A percentile compares a stretch with the other conserved stretches of the same genome.
Conservation (phyloP, 495 filamentous ascomycete species). For the Aspergillus wentii region DNA sequence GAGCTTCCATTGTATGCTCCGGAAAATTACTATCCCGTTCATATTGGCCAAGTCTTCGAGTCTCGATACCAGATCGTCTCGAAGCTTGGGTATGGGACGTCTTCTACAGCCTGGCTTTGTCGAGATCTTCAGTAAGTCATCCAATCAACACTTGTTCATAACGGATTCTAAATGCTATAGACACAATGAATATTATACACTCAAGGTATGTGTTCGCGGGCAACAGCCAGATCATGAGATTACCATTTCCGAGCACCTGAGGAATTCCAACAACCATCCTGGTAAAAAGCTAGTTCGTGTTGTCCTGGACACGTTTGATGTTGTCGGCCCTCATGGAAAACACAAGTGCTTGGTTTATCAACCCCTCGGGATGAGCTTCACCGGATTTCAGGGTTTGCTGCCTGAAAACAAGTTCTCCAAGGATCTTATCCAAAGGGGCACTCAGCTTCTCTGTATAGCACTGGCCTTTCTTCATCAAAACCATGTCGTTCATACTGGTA, state of each 20-base stretch:
- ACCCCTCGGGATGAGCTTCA: slow-evolving; percentile 33
- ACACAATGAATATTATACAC: slow-evolving; percentile 19
- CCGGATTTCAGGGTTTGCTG: slow-evolving; percentile 21
- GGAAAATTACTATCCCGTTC: slow-evolving; percentile 40
- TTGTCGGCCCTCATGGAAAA: slow-evolving; percentile 30
- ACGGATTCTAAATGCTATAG: slow-evolving; percentile 11
- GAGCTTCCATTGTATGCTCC: slow-evolving; percentile 29
- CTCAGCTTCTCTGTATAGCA: slow-evolving; percentile 26
- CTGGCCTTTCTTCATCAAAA: slow-evolving; percentile 28
- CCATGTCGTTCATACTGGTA: slow-evolving; percentile 31
- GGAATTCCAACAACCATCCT: slow-evolving; percentile 19
- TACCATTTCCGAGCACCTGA: slow-evolving; percentile 21
- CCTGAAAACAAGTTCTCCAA: slow-evolving; percentile 25
- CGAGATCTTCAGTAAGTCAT: slow-evolving; percentile 35
- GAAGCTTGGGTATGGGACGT: slow-evolving; percentile 47
- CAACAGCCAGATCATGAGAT: slow-evolving; percentile 18
- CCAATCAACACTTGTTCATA: background rate
- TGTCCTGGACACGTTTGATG: slow-evolving; percentile 31
- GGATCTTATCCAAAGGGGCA: slow-evolving; percentile 22
- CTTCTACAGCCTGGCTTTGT: slow-evolving; percentile 46
- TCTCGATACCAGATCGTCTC: slow-evolving; percentile 44
- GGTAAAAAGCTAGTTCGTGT: slow-evolving; percentile 23
- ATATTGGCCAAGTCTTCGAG: slow-evolving; percentile 38
- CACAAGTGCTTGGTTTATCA: slow-evolving; percentile 38
- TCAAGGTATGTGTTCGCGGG: slow-evolving; percentile 29